phyloP scores from a whole-genome alignment of 2,329 filamentous ascomycete species.

The Colletotrichum chlorophyti region DNA sequence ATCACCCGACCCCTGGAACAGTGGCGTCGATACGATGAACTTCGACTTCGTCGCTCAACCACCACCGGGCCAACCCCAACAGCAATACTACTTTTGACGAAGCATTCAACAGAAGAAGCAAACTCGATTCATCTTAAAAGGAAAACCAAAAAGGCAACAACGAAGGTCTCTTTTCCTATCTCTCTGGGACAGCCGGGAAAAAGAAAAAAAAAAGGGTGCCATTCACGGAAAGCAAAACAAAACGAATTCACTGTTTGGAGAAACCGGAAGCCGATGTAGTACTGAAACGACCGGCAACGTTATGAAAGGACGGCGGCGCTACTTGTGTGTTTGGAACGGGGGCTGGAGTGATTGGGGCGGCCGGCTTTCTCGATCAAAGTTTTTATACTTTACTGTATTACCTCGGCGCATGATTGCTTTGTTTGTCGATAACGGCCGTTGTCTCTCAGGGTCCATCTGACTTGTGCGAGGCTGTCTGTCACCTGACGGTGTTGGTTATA shows the following conservation, averaged over 20 bases:
- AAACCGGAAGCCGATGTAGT: too few species aligned
- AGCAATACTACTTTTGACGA: constrained; percentile 61
- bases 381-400: background rate
- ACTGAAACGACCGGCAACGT: too few species aligned
- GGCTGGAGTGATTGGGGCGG: too few species aligned
- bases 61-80: constrained; percentile 63
- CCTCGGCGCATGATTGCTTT: too few species aligned
- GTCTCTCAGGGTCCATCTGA: too few species aligned
- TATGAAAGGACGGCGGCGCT: too few species aligned
- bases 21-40: constrained; percentile 61
- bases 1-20: constrained; percentile 66
- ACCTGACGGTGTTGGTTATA: background rate
- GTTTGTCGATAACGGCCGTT: too few species aligned
- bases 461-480: background rate
- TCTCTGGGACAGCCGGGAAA: too few species aligned
- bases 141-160: background rate
- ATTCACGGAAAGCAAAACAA: background rate
- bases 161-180: too few species aligned
- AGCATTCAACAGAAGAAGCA: background rate
- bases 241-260: background rate
- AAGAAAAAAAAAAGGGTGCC: too few species aligned
- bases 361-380: too few species aligned
- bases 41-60: constrained; percentile 68
- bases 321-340: too few species aligned
- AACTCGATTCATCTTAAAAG: background rate